Base-by-base conservation (phyloP, 495 filamentous ascomycete genomes). In the Glutinoglossum americanum region DNA sequence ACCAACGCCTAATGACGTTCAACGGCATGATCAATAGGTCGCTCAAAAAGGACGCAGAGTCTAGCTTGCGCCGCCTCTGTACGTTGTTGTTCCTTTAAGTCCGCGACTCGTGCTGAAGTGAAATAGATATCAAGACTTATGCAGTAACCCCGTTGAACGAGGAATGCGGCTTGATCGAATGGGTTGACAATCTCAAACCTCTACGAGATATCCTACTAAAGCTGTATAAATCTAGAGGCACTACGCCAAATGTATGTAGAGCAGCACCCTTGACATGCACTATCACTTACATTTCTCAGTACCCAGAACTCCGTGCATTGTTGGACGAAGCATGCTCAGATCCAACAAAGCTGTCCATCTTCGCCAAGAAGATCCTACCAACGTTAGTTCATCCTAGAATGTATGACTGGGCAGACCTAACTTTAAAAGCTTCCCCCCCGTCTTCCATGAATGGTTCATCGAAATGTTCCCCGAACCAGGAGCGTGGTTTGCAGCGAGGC, bases 1-100 rank as follows among this genome's bases (percentile, higher is more conserved):
- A 99, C 61, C 89, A 94, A 63, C 85, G 92, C 51, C 79, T 98
- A 23, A 97, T 99, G 93, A 93, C 97, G 65, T 99, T 97, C 75
- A 96, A 95, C 66, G 80, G 83, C 58, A 89, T 96, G 82, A 94
- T 99, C 70, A 96, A 97, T 65, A 78, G 93, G 57, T 85, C 88
- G 26, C 69, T 99, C 32, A 93, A 94, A 64, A 79, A 83, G 60
- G 90, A 97, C 63, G 82, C 87, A 17, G 90, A 95, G 64, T 82
- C 87, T 10, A 90, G 85, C 70, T 83, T 83, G 66, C 78, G 92
- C 41, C 85, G 80, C 59, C 76, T 87, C 63, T 85, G 76, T 78
- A 66, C 67, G 28, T 39, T 41, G 23, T 13, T 39, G 19, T 23
- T 5, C 15, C 23, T 26, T 57, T 6, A 11, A 3, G 8, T 58